Evolutionary conservation across 306 rosid species (phyloP), one percentile per base, ranked within the genome.

Genomic region (Quercus mongolica): DNA sequence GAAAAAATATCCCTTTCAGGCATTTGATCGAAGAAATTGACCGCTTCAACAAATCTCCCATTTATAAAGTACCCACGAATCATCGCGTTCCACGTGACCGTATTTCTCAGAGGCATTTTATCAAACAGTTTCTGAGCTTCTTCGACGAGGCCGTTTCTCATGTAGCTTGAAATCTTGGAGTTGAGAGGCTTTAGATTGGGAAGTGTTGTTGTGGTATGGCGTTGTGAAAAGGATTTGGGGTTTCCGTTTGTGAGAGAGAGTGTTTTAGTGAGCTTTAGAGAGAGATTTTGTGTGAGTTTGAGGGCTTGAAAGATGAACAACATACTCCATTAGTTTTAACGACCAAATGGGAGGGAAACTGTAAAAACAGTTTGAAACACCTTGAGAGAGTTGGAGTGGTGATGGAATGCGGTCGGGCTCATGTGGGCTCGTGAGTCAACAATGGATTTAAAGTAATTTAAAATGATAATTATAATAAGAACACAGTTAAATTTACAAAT

Each of bases 41-140:
- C n/a, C 0, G 86, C 90, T 41, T 75, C 49, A 13, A 63, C 69
- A 5, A 13, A 23, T 28, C 25, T 20, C 28, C 83, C 72, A 20
- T 89, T 80, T 17, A 77, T 12, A 56, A 84, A 86, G 44, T 78
- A 86, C 52, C 88, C 90, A 0, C 90, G 86, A 63, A 89, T 69
- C 89, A 86, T 86, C 1, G 90, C 83, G 21, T 89, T 89, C 86
- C 86, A 89, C 0, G 90, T 84, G 74, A 86, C 85, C n/a, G 81
- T 75, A 78, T 86, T 84, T 78, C 84, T 71, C 1, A 64, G 81
- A 70, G 84, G 83, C 90, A 78, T 84, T 80, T 82, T 62, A 80
- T 82, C 90, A 71, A 89, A 89, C 84, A 86, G 73, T 10, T 80
- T 86, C 81, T 74, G 87, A 56, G 92, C 88, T 19, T 86, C 74